Percentiles rank a stretch among this genome's conserved stretches.
phyloP scores from a whole-genome alignment of 257 asterid species.

The Solanum chilense region DNA sequence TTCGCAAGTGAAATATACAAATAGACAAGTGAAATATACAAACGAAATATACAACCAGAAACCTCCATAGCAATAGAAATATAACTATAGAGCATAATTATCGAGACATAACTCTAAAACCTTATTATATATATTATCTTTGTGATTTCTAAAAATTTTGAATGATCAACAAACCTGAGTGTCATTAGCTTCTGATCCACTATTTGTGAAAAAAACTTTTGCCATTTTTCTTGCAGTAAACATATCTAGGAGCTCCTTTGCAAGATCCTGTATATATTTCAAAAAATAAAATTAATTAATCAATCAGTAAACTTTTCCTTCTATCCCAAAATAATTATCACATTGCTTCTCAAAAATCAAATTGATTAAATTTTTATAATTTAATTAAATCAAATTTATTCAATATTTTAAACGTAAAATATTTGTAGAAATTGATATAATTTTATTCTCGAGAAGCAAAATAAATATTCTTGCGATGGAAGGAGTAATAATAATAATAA shows the following conservation, averaged over 20 bases:
- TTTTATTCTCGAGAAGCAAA: background rate
- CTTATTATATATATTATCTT: too few relatives aligned
- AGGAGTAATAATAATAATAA: background rate
- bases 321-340: background rate
- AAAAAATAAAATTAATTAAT: too few relatives aligned
- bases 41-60: too few relatives aligned
- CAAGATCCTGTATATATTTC: conserved; percentile 48
- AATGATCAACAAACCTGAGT: conserved; percentile 43
- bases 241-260: conserved; percentile 59
- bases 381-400: too few relatives aligned
- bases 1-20: too few relatives aligned
- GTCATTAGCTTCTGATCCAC: conserved; percentile 97
- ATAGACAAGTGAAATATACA: too few relatives aligned
- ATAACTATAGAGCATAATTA: too few relatives aligned
- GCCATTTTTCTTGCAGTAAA: conserved; percentile 75
- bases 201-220: conserved; percentile 74
- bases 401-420: too few relatives aligned
- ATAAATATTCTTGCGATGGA: background rate
- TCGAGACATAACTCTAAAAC: fast-evolving
- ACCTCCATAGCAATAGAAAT: too few relatives aligned
- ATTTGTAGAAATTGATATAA: too few relatives aligned
- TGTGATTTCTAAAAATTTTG: too few relatives aligned
- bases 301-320: background rate
- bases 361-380: too few relatives aligned
- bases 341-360: background rate